Percentiles rank a stretch among this genome's conserved stretches.
Evolutionary conservation across 2,329 filamentous ascomycete species (phyloP).

Genomic region (Colletotrichum agaves): DNA sequence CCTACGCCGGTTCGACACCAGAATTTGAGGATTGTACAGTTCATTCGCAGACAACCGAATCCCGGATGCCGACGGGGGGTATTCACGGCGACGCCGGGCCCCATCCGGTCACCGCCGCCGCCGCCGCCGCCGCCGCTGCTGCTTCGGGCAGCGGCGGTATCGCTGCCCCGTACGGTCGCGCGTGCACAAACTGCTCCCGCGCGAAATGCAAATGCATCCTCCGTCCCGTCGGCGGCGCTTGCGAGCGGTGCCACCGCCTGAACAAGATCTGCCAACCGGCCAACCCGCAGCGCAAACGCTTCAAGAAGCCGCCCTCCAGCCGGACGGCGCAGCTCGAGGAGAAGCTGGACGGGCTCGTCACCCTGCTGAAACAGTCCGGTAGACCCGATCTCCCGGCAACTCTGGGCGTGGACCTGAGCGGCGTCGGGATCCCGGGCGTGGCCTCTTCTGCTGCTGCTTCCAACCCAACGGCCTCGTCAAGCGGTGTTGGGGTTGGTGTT

Average conservation of each 20-base stretch:
- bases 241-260: slow-evolving; percentile 55
- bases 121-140: neutral
- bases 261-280: slow-evolving; percentile 53
- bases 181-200: slow-evolving; percentile 54
- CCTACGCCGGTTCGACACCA: neutral
- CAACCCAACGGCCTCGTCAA: neutral
- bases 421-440: neutral
- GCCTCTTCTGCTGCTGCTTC: neutral
- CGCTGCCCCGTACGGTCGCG: slow-evolving; percentile 52
- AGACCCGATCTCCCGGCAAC: slow-evolving; percentile 3
- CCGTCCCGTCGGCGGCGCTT: slow-evolving; percentile 42
- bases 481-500: neutral
- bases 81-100: slow-evolving; percentile 20
- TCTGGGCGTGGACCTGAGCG: slow-evolving; percentile 1
- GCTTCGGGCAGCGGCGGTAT: slow-evolving; percentile 21
- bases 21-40: neutral
- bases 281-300: slow-evolving; percentile 46
- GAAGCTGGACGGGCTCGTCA: slow-evolving; percentile 45
- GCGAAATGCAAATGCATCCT: slow-evolving; percentile 59
- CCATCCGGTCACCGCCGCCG: slow-evolving; percentile 9
- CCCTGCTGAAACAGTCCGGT: slow-evolving; percentile 41
- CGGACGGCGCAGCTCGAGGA: slow-evolving; percentile 42
- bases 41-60: neutral
- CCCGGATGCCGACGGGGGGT: slow-evolving; percentile 30
- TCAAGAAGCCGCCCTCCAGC: slow-evolving; percentile 38